Conservation (phyloP, 1,284 basidiomycete species). For the Irpex sp. region DNA sequence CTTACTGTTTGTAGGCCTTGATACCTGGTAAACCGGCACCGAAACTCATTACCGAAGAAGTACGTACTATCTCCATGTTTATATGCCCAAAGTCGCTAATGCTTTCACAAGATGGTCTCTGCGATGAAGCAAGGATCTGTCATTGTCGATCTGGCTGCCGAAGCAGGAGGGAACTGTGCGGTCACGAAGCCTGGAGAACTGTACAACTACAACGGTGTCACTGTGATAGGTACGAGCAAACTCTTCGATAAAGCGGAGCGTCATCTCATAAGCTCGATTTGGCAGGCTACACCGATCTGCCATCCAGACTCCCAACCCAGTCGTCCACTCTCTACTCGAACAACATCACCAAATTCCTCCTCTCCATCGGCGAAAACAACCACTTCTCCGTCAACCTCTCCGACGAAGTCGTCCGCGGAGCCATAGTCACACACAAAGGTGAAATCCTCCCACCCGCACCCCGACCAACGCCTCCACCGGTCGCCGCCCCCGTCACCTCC, state of each 20-base stretch:
- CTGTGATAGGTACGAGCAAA: constrained; percentile 54
- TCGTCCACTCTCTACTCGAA: constrained; percentile 85
- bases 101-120: constrained; percentile 77
- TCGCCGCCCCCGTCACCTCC: constrained; percentile 41
- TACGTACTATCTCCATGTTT: no score
- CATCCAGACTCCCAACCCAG: constrained; percentile 79
- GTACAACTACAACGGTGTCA: constrained; percentile 64
- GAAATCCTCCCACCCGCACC: constrained; percentile 60
- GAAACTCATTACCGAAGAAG: constrained; percentile 71
- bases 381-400: constrained; percentile 64
- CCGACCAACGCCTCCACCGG: constrained; percentile 55
- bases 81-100: no score
- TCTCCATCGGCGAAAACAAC: constrained; percentile 61
- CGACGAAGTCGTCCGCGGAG: constrained; percentile 80
- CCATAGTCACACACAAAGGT: constrained; percentile 70
- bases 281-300: constrained; percentile 73
- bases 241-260: no score
- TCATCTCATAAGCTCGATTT: no score
- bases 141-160: constrained; percentile 79
- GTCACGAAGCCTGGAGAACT: constrained; percentile 73
- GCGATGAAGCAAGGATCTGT: constrained; percentile 87
- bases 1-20: constrained; percentile 44
- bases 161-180: constrained; percentile 81
- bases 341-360: constrained; percentile 82
- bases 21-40: constrained; percentile 82